A percentile compares a stretch with the other conserved stretches of the same genome.
Evolutionary conservation across 306 rosid genomes (phyloP).

Genomic region (Fagus sylvatica): DNA sequence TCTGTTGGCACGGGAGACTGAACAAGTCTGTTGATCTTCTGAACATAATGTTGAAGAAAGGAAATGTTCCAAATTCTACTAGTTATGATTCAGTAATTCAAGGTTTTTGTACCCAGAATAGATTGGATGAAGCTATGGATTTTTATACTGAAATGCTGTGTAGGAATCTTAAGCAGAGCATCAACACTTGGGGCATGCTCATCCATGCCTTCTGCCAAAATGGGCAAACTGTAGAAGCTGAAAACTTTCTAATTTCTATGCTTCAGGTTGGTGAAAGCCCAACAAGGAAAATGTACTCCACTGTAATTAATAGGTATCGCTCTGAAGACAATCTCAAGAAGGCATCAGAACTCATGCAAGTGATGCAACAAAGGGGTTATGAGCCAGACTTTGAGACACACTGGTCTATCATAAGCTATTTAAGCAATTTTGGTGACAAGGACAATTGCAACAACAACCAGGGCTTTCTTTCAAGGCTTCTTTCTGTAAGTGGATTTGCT

Average conservation of each 20-base stretch:
- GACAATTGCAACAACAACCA: conserved; percentile 31
- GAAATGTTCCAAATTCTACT: conserved; percentile 51
- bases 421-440: conserved; percentile 46
- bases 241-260: conserved; percentile 53
- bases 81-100: conserved; percentile 67
- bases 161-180: conserved; percentile 55
- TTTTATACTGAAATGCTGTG: conserved; percentile 71
- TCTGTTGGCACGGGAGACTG: conserved; percentile 61
- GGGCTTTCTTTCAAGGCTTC: conserved; percentile 82
- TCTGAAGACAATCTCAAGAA: conserved; percentile 56
- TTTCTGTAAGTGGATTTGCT: conserved; percentile 67
- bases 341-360: conserved; percentile 67
- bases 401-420: conserved; percentile 86
- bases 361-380: conserved; percentile 74
- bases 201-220: conserved; percentile 49
- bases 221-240: conserved; percentile 70
- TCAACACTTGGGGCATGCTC: conserved; percentile 50
- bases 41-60: conserved; percentile 72
- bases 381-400: conserved; percentile 88
- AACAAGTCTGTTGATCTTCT: conserved; percentile 62
- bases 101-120: conserved; percentile 50
- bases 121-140: conserved; percentile 53
- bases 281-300: conserved; percentile 54
- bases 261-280: conserved; percentile 57
- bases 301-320: conserved; percentile 55